phyloP scores from a whole-genome alignment of 805 yeast genomes.

The Limtongia smithiae region DNA sequence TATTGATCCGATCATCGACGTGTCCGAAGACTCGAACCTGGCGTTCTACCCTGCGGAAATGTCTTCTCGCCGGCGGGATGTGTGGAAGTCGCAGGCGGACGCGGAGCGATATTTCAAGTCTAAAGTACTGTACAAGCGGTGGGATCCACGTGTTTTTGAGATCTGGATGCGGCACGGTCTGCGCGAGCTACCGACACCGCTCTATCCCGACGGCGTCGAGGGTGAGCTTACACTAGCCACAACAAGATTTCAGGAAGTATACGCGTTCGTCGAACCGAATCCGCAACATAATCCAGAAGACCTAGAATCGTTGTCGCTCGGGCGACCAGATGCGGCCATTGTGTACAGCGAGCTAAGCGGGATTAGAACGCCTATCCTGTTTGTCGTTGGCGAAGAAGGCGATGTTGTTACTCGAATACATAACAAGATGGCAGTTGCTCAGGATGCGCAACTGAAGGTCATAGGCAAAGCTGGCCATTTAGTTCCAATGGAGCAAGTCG shows the following conservation, averaged over 20 bases:
- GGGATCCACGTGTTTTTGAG: conserved; percentile 24
- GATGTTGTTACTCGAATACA: neutral
- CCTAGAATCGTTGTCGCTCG: neutral
- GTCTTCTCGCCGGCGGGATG: conserved; percentile 18
- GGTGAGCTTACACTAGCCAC: conserved; percentile 27
- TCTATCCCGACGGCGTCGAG: conserved; percentile 8
- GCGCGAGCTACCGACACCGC: conserved; percentile 18
- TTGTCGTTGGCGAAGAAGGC: conserved; percentile 6
- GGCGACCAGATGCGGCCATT: conserved; percentile 1
- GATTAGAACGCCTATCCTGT: conserved; percentile 7
- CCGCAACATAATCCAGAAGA: neutral
- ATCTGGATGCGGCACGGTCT: conserved; percentile 20
- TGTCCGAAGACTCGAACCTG: conserved; percentile 5
- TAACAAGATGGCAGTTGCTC: neutral
- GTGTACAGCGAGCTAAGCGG: conserved; percentile 3
- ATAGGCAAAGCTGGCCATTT: conserved; percentile 9
- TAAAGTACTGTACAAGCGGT: conserved; percentile 11
- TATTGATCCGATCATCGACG: conserved; percentile 28
- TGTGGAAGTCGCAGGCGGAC: conserved; percentile 23
- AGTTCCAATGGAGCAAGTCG: conserved; percentile 14
- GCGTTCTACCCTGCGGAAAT: conserved; percentile 8
- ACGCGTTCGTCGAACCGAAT: conserved; percentile 11
- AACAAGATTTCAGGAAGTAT: conserved; percentile 23
- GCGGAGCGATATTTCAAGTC: conserved; percentile 11
- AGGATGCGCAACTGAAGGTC: conserved; percentile 5